phyloP scores from a whole-genome alignment of 768 basidiomycete species.

The Suillus lakei region DNA sequence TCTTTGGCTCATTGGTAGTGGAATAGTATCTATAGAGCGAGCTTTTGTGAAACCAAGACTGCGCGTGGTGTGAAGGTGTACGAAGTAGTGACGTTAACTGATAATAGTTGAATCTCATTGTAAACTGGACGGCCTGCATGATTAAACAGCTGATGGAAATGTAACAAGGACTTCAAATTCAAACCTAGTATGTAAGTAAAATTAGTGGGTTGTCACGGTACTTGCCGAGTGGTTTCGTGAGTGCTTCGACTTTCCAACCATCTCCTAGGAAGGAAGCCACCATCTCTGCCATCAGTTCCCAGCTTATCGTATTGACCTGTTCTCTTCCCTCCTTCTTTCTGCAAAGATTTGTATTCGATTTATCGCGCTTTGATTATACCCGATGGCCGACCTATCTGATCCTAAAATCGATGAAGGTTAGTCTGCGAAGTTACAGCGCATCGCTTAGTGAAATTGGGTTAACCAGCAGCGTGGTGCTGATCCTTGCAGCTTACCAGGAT shows the following conservation, averaged over 20 bases:
- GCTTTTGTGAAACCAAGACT: constrained; percentile 11
- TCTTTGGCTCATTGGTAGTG: constrained; percentile 24
- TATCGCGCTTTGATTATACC: constrained; percentile 4
- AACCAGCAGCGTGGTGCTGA: constrained; percentile 31
- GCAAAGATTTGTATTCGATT: neutral
- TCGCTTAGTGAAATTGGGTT: constrained; percentile 15
- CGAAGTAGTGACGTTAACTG: neutral
- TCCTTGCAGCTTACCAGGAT: constrained; percentile 76
- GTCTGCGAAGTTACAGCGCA: constrained; percentile 19
- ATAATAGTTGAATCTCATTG: constrained; percentile 1
- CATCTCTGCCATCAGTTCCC: neutral
- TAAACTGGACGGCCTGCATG: neutral
- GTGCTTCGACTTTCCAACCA: constrained; percentile 1
- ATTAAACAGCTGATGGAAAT: neutral
- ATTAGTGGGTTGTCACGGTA: neutral
- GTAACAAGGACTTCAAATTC: neutral
- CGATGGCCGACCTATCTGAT: constrained; percentile 83
- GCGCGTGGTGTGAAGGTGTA: constrained; percentile 7
- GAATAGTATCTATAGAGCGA: constrained; percentile 31
- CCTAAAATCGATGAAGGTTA: constrained; percentile 74
- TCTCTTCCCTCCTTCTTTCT: neutral
- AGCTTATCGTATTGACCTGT: neutral
- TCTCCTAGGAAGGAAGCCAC: constrained; percentile 2
- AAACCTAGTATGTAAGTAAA: neutral
- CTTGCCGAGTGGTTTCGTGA: neutral